A percentile compares a stretch with the other conserved stretches of the same genome.
Evolutionary conservation across 371 early-diverging fungal species (phyloP).

Genomic region (Rhizopus sp.): DNA sequence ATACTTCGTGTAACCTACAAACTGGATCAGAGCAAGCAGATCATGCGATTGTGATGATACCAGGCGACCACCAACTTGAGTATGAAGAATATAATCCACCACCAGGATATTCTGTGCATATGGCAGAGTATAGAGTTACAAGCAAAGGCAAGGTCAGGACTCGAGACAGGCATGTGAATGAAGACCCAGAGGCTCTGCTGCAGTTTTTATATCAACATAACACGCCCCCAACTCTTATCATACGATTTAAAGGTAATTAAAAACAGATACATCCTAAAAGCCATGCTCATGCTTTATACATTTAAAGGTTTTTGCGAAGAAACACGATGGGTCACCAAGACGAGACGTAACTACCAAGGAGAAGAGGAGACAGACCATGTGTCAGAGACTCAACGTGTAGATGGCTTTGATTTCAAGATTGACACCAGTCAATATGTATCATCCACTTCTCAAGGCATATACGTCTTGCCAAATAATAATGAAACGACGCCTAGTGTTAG

Average conservation of each 20-base stretch:
- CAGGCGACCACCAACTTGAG: no score
- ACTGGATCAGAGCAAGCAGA: no score
- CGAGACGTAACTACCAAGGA: slow-evolving; percentile 36
- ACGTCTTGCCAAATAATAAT: slow-evolving; percentile 33
- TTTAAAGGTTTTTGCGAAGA: slow-evolving; percentile 47
- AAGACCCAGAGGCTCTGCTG: slow-evolving; percentile 45
- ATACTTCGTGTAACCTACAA: no score
- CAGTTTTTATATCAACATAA: slow-evolving; percentile 49
- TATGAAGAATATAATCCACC: slow-evolving; percentile 19
- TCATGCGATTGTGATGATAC: no score
- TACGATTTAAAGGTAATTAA: slow-evolving; percentile 40
- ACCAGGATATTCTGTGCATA: slow-evolving; percentile 41
- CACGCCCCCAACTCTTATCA: slow-evolving; percentile 33
- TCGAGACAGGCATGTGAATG: slow-evolving; percentile 43
- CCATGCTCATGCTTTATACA: no score
- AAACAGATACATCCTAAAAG: no score
- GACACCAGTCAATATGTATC: slow-evolving; percentile 34
- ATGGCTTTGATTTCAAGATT: slow-evolving; percentile 39
- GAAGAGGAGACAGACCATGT: slow-evolving; percentile 28
- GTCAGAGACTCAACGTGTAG: slow-evolving; percentile 27
- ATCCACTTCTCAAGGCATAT: slow-evolving; percentile 28
- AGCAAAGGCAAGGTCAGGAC: slow-evolving; percentile 29
- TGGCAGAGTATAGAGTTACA: slow-evolving; percentile 25
- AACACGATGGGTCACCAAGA: slow-evolving; percentile 32
- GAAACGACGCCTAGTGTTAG: slow-evolving; percentile 33